Evolutionary conservation across 2,329 filamentous ascomycete genomes (phyloP).

Genomic region (Monilinia vaccinii-corymbosi): DNA sequence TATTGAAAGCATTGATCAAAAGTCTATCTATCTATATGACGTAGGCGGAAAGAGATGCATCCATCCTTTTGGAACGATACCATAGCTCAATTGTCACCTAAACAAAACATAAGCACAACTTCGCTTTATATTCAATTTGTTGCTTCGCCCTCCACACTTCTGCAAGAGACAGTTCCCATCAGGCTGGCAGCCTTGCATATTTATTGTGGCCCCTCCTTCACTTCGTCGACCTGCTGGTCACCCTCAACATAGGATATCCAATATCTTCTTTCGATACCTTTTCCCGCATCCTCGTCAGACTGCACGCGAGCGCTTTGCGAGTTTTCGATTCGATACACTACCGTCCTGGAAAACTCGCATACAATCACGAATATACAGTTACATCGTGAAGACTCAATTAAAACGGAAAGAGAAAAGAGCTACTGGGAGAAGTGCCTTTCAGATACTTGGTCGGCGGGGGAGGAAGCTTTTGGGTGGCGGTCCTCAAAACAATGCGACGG

Average conservation of each 20-base stretch:
- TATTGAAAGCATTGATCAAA: not conserved
- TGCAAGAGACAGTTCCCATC: not conserved
- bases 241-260: conserved; percentile 1
- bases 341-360: conserved; percentile 60
- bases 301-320: conserved; percentile 18
- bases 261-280: conserved; percentile 18
- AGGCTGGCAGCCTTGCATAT: not conserved
- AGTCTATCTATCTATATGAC: not conserved
- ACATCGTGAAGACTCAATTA: conserved; percentile 56
- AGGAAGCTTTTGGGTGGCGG: conserved; percentile 28
- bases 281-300: conserved; percentile 11
- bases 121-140: not conserved
- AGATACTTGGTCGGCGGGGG: conserved; percentile 23
- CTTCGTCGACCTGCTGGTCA: conserved; percentile 16
- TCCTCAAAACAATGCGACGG: conserved; percentile 31
- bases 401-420: conserved; percentile 39
- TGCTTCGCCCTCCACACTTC: not conserved
- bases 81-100: too few relatives aligned
- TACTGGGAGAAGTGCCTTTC: conserved; percentile 27
- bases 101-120: not conserved
- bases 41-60: not conserved
- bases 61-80: too few relatives aligned
- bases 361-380: conserved; percentile 69
- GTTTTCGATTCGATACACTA: conserved; percentile 66
- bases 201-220: conserved; percentile 9